These are phyloP conservation scores for Alloascoidea hylecoeti DNA, from an alignment of 805 yeast genomes.

Conservation along the genomic window DNA sequence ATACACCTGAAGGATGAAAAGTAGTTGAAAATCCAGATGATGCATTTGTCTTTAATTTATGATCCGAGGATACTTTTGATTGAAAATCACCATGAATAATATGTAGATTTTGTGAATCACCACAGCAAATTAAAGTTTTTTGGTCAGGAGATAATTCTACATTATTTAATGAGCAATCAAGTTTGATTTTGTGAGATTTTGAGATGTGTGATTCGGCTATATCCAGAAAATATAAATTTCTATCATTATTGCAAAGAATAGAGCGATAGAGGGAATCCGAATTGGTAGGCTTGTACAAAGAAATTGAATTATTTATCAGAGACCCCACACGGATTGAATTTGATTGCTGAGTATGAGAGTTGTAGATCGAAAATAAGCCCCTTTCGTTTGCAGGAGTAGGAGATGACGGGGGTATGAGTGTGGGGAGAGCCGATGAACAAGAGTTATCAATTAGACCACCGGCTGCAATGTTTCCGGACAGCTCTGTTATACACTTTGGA, in stretches of 20 bases:
- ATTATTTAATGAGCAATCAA: neutral
- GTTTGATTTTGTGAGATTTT: neutral
- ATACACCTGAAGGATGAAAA: slow-evolving; percentile 59
- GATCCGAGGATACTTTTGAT: neutral
- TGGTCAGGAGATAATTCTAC: slow-evolving; percentile 1
- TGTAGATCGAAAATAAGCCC: slow-evolving; percentile 43
- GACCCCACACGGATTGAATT: slow-evolving; percentile 47
- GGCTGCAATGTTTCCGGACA: slow-evolving; percentile 29
- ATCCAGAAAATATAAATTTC: neutral
- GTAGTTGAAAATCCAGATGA: slow-evolving; percentile 60
- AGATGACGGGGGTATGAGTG: slow-evolving; percentile 11
- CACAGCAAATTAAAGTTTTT: neutral
- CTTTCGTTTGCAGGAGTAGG: slow-evolving; percentile 24
- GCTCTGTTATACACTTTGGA: slow-evolving; percentile 48
- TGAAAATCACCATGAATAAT: neutral
- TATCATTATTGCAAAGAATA: slow-evolving; percentile 59
- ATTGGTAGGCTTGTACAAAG: slow-evolving; percentile 19
- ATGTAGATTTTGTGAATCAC: neutral
- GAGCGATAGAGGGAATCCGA: slow-evolving; percentile 29
- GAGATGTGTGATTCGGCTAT: neutral
- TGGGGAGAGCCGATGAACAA: neutral
- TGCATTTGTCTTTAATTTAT: neutral
- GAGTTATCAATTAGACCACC: slow-evolving; percentile 22
- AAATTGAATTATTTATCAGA: slow-evolving; percentile 58
- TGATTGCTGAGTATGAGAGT: slow-evolving; percentile 26